These are phyloP conservation scores for Fraxinus dipetala DNA, from an alignment of 305 asterid genomes.

Conservation along the genomic window DNA sequence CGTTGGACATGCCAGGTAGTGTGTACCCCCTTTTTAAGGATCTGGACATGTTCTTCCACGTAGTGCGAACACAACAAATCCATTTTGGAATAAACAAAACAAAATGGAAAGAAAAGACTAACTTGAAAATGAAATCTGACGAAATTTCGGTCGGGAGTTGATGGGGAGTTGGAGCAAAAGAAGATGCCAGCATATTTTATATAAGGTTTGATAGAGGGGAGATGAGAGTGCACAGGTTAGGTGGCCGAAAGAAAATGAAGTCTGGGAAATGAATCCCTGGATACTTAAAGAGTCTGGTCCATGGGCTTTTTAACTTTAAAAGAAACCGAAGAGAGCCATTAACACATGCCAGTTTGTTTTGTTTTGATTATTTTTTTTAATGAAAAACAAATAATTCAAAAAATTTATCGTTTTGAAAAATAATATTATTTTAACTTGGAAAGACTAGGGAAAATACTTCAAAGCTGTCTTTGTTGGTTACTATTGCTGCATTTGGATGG, in stretches of 20 bases:
- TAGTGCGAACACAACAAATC: neutral
- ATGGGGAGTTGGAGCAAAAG: neutral
- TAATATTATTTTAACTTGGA: neutral
- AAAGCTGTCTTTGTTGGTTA: neutral
- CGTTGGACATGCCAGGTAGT: neutral
- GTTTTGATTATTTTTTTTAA: neutral
- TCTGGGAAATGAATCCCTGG: neutral
- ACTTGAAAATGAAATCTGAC: neutral
- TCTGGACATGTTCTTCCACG: neutral
- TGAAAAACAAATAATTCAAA: neutral
- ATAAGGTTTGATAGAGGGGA: neutral
- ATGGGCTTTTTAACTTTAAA: neutral
- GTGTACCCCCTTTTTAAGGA: neutral
- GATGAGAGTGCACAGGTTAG: neutral
- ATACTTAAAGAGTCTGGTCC: neutral
- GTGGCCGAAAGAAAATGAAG: neutral
- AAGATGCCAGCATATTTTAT: neutral
- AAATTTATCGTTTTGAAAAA: neutral
- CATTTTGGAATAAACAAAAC: neutral
- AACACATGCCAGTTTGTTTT: neutral
- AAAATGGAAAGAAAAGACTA: neutral
- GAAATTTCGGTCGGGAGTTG: neutral
- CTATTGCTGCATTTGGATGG: neutral
- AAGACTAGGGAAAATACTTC: neutral
- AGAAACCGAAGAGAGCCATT: neutral